Evolutionary conservation across 1,284 basidiomycete genomes (phyloP), one percentile per base, ranked within the genome.

Genomic region (Afroboletus lepidellus): DNA sequence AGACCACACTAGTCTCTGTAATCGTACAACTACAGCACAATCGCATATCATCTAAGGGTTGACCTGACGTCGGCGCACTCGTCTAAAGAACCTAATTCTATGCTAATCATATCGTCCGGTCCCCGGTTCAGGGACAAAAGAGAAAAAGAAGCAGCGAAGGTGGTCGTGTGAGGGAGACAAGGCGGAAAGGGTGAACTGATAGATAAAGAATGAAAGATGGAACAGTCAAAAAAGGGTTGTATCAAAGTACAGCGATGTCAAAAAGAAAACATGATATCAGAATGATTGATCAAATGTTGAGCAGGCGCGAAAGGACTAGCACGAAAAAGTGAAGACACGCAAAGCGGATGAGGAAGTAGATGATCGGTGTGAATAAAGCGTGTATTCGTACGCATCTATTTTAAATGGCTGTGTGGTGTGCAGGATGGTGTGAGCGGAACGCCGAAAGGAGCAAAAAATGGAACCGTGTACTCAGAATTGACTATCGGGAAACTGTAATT

Each of bases 31-130:
- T 53, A 61, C 34, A 53, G 51, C 60, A 55, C 48, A 41, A 42
- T 50, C 25, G 45, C 49, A 36, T 49, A 51, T 58, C 50, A 58
- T 12, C 13, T 11, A 18, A 36, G 33, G 16, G 34, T 29, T 25
- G 42, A 43, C 30, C 25, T n/a, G 48, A 45, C 33, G 41, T 24
- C 32, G 36, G 33, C 3, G 29, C 29, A 25, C 37, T 13, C 29
- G 37, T 64, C 65, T 62, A 66, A 36, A 36, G 29, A 41, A 37
- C 29, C 48, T 33, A 25, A 30, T 38, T 67, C 66, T 57, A 67
- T 65, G 50, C 37, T 38, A 52, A 39, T 63, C 58, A 45, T 48
- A 56, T 51, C 34, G 54, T 62, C 62, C 66, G 23, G 37, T 34
- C 49, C 52, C 52, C 51, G 30, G 13, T 41, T 13, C n/a, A 47